phyloP scores from a whole-genome alignment of 176 grass and related monocot genomes.

The Bromus sterilis region DNA sequence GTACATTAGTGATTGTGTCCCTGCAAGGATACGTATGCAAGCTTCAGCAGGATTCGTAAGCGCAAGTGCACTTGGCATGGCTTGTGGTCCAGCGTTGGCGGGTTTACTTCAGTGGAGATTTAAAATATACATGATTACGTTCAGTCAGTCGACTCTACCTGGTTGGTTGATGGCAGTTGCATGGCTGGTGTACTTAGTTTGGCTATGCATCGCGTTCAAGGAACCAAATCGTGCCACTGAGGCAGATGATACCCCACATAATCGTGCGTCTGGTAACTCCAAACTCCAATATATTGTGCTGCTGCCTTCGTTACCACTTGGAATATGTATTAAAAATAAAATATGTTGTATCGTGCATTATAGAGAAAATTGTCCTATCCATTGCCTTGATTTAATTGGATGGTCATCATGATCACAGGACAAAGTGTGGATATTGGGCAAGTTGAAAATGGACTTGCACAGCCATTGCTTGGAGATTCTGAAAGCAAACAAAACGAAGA shows the following conservation, averaged over 20 bases:
- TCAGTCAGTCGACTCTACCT: slow-evolving; percentile 88
- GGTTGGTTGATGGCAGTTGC: slow-evolving; percentile 97
- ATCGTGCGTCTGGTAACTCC: slow-evolving; percentile 45
- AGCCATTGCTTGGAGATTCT: slow-evolving; percentile 53
- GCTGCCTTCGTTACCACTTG: slow-evolving; percentile 1
- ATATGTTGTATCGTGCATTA: not conserved
- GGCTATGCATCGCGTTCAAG: slow-evolving; percentile 80
- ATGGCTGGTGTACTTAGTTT: slow-evolving; percentile 82
- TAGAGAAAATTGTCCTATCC: not conserved
- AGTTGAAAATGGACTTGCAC: slow-evolving; percentile 74
- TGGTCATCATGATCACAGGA: slow-evolving; percentile 34
- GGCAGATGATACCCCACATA: slow-evolving; percentile 26
- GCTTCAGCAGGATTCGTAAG: slow-evolving; percentile 96
- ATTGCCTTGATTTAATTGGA: not conserved
- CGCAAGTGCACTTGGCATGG: slow-evolving; percentile 96
- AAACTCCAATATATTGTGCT: slow-evolving; percentile 10
- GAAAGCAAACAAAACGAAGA: slow-evolving; percentile 55
- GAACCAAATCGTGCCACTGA: slow-evolving; percentile 61
- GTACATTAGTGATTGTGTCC: slow-evolving; percentile 98
- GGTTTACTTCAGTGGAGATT: slow-evolving; percentile 92
- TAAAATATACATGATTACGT: slow-evolving; percentile 72
- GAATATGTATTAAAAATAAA: not conserved
- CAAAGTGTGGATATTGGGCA: slow-evolving; percentile 34
- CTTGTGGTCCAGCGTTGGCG: slow-evolving; percentile 91
- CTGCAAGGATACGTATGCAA: slow-evolving; percentile 86